Conservation (phyloP, 1,284 basidiomycete genomes). For the Cerioporus squamosus region DNA sequence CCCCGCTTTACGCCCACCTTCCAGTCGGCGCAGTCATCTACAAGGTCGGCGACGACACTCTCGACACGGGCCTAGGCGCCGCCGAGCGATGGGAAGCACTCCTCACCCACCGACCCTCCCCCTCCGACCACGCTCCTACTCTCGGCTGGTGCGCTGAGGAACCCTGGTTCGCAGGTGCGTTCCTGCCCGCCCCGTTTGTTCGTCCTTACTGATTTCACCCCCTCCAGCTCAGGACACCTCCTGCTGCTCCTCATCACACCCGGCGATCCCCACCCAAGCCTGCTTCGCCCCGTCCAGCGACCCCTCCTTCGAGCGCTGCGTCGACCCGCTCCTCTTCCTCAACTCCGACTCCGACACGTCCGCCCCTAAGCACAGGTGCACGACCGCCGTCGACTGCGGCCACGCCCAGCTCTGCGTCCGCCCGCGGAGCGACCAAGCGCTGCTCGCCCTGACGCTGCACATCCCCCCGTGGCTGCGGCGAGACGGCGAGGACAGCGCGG, state of each 20-base stretch:
- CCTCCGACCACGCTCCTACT: not conserved
- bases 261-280: constrained; percentile 29
- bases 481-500: constrained; percentile 1
- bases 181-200: not conserved
- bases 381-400: constrained; percentile 40
- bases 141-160: constrained; percentile 65
- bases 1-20: constrained; percentile 56
- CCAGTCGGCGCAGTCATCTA: constrained; percentile 57
- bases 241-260: constrained; percentile 17
- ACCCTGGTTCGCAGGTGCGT: constrained; percentile 39
- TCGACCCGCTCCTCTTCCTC: constrained; percentile 61
- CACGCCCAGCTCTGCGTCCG: constrained; percentile 46
- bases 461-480: constrained; percentile 18
- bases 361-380: constrained; percentile 38
- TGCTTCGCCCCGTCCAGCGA: constrained; percentile 48
- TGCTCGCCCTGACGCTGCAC: constrained; percentile 51
- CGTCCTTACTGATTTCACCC: not conserved
- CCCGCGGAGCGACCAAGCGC: constrained; percentile 47
- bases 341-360: constrained; percentile 27
- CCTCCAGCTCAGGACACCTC: constrained; percentile 22
- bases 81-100: constrained; percentile 53
- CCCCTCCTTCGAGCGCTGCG: constrained; percentile 40
- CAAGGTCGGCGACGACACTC: constrained; percentile 56
- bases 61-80: constrained; percentile 34
- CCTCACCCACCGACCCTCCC: constrained; percentile 29